These are phyloP conservation scores for Tylopilus sp. DNA, from an alignment of 768 basidiomycete genomes.

Conservation along the genomic window DNA sequence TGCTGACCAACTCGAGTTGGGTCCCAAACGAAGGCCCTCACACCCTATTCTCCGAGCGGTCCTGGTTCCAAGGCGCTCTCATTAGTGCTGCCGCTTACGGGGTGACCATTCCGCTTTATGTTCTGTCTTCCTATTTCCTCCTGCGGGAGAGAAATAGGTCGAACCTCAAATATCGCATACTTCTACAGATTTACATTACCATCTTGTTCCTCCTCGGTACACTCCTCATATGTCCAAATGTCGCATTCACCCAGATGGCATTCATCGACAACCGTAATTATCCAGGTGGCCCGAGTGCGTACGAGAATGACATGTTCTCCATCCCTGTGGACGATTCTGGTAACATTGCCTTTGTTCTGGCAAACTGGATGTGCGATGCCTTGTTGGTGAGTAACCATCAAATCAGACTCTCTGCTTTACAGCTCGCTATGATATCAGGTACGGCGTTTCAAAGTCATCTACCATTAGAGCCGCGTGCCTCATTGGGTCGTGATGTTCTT, in stretches of 20 bases:
- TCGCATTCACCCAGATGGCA: constrained; percentile 23
- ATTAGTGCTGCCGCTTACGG: constrained; percentile 12
- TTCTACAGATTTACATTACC: constrained; percentile 6
- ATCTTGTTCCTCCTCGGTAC: constrained; percentile 11
- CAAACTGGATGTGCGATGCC: too few species aligned
- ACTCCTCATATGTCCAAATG: constrained; percentile 13
- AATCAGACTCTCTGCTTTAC: background rate
- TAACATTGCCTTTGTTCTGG: constrained; percentile 6
- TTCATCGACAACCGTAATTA: too few species aligned
- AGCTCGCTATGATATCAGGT: background rate
- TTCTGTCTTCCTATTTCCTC: constrained; percentile 12
- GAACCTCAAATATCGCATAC: background rate
- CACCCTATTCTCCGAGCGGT: constrained; percentile 17
- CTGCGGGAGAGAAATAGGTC: background rate
- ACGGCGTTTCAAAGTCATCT: too few species aligned
- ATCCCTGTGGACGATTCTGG: too few species aligned
- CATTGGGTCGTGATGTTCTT: constrained; percentile 8
- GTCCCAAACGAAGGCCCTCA: constrained; percentile 8
- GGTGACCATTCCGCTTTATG: constrained; percentile 1
- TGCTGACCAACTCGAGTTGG: constrained; percentile 18
- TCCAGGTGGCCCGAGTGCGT: too few species aligned
- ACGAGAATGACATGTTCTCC: too few species aligned
- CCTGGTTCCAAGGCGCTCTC: constrained; percentile 17
- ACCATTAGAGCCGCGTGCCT: background rate
- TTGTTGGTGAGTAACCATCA: constrained; percentile 12